These are phyloP conservation scores for Termitomyces sp. DNA, from an alignment of 768 basidiomycete species.

Conservation along the genomic window DNA sequence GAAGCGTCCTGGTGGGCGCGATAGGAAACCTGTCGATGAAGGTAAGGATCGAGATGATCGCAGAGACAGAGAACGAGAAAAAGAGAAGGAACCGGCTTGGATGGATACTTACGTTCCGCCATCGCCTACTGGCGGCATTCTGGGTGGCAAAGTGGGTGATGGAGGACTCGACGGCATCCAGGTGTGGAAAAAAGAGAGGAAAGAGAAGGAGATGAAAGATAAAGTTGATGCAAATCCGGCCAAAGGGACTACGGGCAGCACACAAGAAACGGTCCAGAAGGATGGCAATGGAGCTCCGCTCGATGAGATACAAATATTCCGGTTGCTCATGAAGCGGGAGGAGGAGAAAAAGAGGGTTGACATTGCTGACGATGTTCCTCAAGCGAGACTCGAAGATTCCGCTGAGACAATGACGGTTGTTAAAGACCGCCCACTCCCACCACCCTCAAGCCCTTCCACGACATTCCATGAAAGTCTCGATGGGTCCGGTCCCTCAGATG, in stretches of 20 bases:
- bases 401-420: neutral
- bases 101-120: slow-evolving; percentile 85
- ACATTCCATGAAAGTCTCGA: neutral
- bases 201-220: slow-evolving; percentile 66
- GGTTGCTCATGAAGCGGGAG: slow-evolving; percentile 78
- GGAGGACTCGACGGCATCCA: slow-evolving; percentile 83
- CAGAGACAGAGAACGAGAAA: slow-evolving; percentile 54
- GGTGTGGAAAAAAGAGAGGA: slow-evolving; percentile 83
- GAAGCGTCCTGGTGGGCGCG: slow-evolving; percentile 58
- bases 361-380: slow-evolving; percentile 8
- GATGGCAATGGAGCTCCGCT: slow-evolving; percentile 38
- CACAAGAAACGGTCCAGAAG: slow-evolving; percentile 10
- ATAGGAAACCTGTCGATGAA: slow-evolving; percentile 49
- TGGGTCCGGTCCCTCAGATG: neutral
- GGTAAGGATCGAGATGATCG: slow-evolving; percentile 34
- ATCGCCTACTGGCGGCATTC: slow-evolving; percentile 52
- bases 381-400: neutral
- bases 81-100: slow-evolving; percentile 89
- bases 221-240: slow-evolving; percentile 25
- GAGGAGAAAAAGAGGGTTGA: slow-evolving; percentile 45
- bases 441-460: neutral
- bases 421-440: neutral
- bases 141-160: slow-evolving; percentile 55
- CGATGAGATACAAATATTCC: slow-evolving; percentile 85
- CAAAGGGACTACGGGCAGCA: neutral